phyloP scores from a whole-genome alignment of 768 basidiomycete species.

The Saitozyma sp. region DNA sequence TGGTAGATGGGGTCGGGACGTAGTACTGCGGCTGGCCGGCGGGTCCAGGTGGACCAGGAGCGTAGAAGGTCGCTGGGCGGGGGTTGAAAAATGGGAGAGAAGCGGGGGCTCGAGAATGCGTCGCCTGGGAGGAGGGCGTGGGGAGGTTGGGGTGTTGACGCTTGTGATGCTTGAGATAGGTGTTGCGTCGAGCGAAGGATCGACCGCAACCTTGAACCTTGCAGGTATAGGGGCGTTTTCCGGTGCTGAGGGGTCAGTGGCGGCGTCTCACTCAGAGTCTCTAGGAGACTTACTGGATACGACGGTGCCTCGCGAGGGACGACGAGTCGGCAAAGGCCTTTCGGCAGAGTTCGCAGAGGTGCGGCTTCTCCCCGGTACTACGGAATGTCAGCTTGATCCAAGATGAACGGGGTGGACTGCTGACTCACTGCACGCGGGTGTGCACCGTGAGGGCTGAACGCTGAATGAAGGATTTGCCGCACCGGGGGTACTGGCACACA shows the following conservation, averaged over 20 bases:
- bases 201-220: constrained; percentile 36
- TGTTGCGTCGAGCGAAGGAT: constrained; percentile 54
- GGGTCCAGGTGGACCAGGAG: constrained; percentile 22
- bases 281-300: constrained; percentile 48
- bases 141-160: constrained; percentile 46
- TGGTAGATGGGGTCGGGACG: constrained; percentile 16
- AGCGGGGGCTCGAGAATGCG: constrained; percentile 12
- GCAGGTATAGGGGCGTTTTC: constrained; percentile 54
- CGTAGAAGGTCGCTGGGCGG: constrained; percentile 1
- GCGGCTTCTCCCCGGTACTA: constrained; percentile 54
- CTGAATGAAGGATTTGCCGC: constrained; percentile 48
- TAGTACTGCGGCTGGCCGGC: constrained; percentile 24
- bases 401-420: background rate
- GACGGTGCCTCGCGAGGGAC: constrained; percentile 52
- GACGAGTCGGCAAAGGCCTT: constrained; percentile 53
- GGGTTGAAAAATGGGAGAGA: background rate
- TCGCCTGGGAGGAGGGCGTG: constrained; percentile 22
- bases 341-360: constrained; percentile 50
- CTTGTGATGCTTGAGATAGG: constrained; percentile 53
- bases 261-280: background rate
- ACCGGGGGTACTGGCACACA: constrained; percentile 31
- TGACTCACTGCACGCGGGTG: constrained; percentile 50
- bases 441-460: constrained; percentile 52
- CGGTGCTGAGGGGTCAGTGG: constrained; percentile 43
- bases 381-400: constrained; percentile 2